Percentiles rank a stretch among this genome's conserved stretches.
phyloP scores from a whole-genome alignment of 2,329 filamentous ascomycete genomes.

The Sporothrix curviconia region DNA sequence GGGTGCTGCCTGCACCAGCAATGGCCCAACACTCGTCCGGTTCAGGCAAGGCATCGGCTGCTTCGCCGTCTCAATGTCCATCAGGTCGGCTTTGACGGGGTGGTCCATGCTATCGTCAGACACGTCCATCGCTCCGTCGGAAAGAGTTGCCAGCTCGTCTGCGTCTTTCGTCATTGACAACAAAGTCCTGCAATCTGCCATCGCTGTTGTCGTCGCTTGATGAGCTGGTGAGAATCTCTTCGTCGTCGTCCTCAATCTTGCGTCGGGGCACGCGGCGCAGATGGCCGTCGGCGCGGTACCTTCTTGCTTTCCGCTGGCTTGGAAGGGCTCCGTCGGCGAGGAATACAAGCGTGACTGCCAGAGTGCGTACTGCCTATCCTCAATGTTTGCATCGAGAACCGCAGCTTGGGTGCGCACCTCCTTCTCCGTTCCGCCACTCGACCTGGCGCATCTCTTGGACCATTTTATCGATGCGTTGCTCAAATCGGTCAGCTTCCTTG shows the following conservation, averaged over 20 bases:
- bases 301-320: constrained; percentile 2
- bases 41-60: neutral
- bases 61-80: neutral
- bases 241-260: constrained; percentile 30
- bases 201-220: constrained; percentile 37
- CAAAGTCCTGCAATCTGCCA: constrained; percentile 42
- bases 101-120: neutral
- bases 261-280: neutral
- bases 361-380: constrained; percentile 47
- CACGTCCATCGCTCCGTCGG: neutral
- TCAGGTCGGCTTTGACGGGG: too few species aligned
- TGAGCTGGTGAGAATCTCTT: constrained; percentile 46
- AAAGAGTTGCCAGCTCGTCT: neutral
- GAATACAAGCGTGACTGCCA: constrained; percentile 39
- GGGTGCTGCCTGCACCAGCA: neutral
- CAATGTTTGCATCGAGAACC: constrained; percentile 58
- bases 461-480: constrained; percentile 49
- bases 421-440: constrained; percentile 44
- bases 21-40: neutral
- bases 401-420: constrained; percentile 51
- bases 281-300: neutral
- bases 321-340: constrained; percentile 30
- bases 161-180: constrained; percentile 35
- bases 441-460: constrained; percentile 43
- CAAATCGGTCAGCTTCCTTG: constrained; percentile 35